A percentile compares a stretch with the other conserved stretches of the same genome.
phyloP scores from a whole-genome alignment of 2,329 filamentous ascomycete genomes.

The Stachybotrys echinatus region DNA sequence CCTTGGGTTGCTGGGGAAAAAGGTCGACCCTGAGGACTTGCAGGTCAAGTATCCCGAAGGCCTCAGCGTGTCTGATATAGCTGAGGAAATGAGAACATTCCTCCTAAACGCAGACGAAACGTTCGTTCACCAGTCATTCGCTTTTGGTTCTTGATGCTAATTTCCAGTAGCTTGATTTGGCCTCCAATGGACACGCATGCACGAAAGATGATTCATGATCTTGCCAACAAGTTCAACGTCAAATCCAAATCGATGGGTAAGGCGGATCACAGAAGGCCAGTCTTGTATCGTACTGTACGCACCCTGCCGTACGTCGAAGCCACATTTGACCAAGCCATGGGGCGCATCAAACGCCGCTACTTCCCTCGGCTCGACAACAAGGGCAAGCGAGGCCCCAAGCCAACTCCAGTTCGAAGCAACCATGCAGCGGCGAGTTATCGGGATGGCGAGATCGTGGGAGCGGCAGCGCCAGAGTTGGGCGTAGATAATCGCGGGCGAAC shows the following conservation, averaged over 20 bases:
- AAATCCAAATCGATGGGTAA: conserved; percentile 80
- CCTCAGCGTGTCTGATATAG: conserved; percentile 65
- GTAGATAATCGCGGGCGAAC: conserved; percentile 75
- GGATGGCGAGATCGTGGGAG: conserved; percentile 87
- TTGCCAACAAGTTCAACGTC: conserved; percentile 69
- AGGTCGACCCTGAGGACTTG: conserved; percentile 51
- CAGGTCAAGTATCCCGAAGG: conserved; percentile 68
- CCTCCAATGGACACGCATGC: conserved; percentile 79
- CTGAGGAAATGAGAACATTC: conserved; percentile 68
- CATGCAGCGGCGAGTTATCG: conserved; percentile 46
- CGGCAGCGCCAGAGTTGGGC: conserved; percentile 76
- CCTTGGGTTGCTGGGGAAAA: conserved; percentile 60
- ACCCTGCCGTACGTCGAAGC: conserved; percentile 58
- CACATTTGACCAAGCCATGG: conserved; percentile 43
- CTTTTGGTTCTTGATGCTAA: conserved; percentile 4
- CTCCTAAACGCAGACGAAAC: conserved; percentile 56
- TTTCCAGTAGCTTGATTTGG: conserved; percentile 54
- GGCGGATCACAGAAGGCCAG: conserved; percentile 67
- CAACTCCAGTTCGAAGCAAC: conserved; percentile 14
- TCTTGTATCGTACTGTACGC: conserved; percentile 67
- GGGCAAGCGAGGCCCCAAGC: conserved; percentile 26
- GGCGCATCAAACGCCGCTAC: conserved; percentile 46
- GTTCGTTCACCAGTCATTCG: conserved; percentile 36
- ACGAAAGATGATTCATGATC: conserved; percentile 73
- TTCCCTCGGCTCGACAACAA: conserved; percentile 46